Evolutionary conservation across 2,329 filamentous ascomycete species (phyloP).

Genomic region (Microcera coccophila): DNA sequence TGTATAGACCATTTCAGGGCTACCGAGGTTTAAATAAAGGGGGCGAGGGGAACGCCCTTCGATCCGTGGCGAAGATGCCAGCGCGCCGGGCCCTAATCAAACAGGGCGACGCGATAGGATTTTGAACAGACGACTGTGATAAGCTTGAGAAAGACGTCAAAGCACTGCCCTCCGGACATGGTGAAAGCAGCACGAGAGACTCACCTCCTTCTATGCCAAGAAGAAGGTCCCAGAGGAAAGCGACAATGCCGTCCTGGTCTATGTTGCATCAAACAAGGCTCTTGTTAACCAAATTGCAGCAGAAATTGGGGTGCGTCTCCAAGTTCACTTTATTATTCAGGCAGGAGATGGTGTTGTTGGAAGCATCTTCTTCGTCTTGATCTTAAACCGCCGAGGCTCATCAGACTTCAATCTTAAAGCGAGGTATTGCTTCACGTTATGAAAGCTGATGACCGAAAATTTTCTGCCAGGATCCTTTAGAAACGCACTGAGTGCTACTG

Average conservation of each 20-base stretch:
- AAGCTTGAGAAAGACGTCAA: too few relatives aligned
- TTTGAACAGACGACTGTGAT: too few relatives aligned
- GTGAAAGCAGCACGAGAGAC: too few relatives aligned
- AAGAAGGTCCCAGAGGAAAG: conserved; percentile 65
- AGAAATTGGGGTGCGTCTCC: conserved; percentile 69
- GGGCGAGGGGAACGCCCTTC: too few relatives aligned
- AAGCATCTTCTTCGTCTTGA: conserved; percentile 71
- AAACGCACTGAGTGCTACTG: conserved; percentile 45
- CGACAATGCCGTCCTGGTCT: conserved; percentile 69
- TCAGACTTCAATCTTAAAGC: conserved; percentile 67
- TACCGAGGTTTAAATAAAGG: too few relatives aligned
- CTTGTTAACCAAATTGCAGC: conserved; percentile 81
- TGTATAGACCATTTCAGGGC: too few relatives aligned
- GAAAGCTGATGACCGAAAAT: conserved; percentile 56
- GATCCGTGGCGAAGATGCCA: too few relatives aligned
- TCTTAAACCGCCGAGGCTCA: conserved; percentile 59
- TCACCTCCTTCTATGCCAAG: conserved; percentile 83
- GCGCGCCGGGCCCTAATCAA: too few relatives aligned
- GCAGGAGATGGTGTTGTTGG: conserved; percentile 74
- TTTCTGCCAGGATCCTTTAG: conserved; percentile 3
- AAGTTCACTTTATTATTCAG: conserved; percentile 72
- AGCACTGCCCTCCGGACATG: too few relatives aligned
- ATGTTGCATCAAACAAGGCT: conserved; percentile 78
- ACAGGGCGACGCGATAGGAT: too few relatives aligned
- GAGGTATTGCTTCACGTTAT: conserved; percentile 64